A percentile compares a stretch with the other conserved stretches of the same genome.
Evolutionary conservation across 2,329 filamentous ascomycete species (phyloP).

Genomic region (Myriosclerotinia duriaeana): DNA sequence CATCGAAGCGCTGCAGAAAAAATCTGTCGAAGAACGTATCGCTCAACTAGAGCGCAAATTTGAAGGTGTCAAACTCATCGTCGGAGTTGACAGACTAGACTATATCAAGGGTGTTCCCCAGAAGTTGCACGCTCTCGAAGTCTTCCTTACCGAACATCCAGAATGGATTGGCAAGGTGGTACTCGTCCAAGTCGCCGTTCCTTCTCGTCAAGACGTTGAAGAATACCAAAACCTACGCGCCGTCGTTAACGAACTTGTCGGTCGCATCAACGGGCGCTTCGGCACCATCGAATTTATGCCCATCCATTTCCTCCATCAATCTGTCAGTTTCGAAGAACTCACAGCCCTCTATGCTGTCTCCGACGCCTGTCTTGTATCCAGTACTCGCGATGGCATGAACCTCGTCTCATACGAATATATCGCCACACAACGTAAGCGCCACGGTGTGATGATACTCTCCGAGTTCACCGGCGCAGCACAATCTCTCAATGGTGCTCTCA

Average conservation of each 20-base stretch:
- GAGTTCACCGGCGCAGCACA: conserved; percentile 97
- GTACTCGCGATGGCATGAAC: conserved; percentile 98
- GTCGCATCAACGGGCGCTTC: conserved; percentile 94
- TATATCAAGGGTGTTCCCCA: conserved; percentile 99
- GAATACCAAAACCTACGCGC: conserved; percentile 96
- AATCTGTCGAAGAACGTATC: conserved; percentile 85
- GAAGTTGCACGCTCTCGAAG: conserved; percentile 93
- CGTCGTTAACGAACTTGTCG: conserved; percentile 94
- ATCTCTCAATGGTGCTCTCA: conserved; percentile 86
- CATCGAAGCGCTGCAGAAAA: conserved; percentile 79
- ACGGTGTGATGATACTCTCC: conserved; percentile 91
- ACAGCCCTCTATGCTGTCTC: conserved; percentile 90
- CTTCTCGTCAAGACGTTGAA: conserved; percentile 91
- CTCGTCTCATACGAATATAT: conserved; percentile 98
- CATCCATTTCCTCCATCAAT: conserved; percentile 98
- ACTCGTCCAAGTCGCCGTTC: conserved; percentile 92
- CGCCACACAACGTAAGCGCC: conserved; percentile 82
- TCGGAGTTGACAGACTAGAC: conserved; percentile 93
- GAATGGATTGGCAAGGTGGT: conserved; percentile 99
- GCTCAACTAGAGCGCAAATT: conserved; percentile 84
- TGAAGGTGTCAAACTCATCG: conserved; percentile 92
- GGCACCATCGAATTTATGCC: conserved; percentile 98
- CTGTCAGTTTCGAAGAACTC: conserved; percentile 89
- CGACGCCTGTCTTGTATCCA: conserved; percentile 89
- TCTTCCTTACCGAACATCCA: conserved; percentile 94